phyloP scores from a whole-genome alignment of 2,329 filamentous ascomycete genomes.

The Eutypa lata region DNA sequence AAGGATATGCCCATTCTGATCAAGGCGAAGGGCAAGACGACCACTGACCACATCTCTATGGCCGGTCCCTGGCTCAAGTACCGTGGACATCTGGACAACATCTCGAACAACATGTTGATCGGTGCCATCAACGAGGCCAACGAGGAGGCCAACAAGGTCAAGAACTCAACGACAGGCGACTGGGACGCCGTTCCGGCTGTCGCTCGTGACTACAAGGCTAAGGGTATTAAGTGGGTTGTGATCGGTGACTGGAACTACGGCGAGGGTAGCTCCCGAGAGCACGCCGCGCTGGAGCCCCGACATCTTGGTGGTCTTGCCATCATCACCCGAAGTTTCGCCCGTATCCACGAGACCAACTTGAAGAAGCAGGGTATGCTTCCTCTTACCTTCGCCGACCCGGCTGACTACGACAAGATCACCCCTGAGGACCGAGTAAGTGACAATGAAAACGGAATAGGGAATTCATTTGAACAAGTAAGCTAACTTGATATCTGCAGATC shows the following conservation, averaged over 20 bases:
- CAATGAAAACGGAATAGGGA: neutral
- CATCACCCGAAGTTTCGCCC: constrained; percentile 91
- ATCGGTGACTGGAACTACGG: constrained; percentile 99
- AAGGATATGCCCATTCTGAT: constrained; percentile 84
- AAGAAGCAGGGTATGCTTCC: constrained; percentile 99
- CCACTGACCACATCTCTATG: constrained; percentile 96
- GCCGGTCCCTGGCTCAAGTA: constrained; percentile 97
- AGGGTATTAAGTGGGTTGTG: constrained; percentile 95
- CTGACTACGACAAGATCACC: constrained; percentile 96
- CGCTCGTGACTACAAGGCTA: constrained; percentile 97
- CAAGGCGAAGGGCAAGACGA: constrained; percentile 95
- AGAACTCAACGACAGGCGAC: constrained; percentile 82
- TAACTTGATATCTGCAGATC: constrained; percentile 43
- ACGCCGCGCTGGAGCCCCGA: constrained; percentile 94
- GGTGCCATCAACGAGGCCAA: constrained; percentile 96
- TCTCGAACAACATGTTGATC: constrained; percentile 99
- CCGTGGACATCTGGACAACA: constrained; percentile 98
- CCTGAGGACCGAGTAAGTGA: constrained; percentile 73
- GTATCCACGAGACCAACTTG: constrained; percentile 99
- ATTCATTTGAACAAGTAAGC: constrained; percentile 4
- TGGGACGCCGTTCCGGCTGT: constrained; percentile 88
- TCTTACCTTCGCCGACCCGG: constrained; percentile 88
- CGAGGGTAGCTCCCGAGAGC: constrained; percentile 95
- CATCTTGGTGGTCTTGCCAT: constrained; percentile 96
- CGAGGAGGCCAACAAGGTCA: constrained; percentile 95